Base-by-base conservation (phyloP, 306 rosid species). In the Neltuma alba region DNA sequence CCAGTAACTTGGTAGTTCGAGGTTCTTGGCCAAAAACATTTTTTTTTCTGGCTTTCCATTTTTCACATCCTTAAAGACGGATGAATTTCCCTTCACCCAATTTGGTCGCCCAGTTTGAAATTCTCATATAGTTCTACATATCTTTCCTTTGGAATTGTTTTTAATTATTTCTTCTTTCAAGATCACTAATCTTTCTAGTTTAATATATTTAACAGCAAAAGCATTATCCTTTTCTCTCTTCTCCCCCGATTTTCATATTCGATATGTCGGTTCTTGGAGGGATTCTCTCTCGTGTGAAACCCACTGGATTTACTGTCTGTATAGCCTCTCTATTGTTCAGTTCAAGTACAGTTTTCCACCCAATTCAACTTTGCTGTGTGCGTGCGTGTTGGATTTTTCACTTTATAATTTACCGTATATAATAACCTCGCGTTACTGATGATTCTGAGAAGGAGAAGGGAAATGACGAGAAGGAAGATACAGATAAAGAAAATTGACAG, bases 391-490 rank as follows among this genome's bases (percentile, higher is more conserved):
- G 31, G 7, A 30, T 31, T 34, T 33, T 34, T 34, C 38, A 21
- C 0, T 31, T 0, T 34, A 3, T 64, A 9, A 18, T 64, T 34
- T 20, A 18, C 70, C 34, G 28, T 8, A 16, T 63, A 9, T 64
- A 20, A 34, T n/a, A 20, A 34, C 8, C 30, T 36, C 4, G 5
- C 1, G 30, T 36, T 20, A 1, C 16, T 28, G 47, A 20, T 36
- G 71, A 20, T 67, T 37, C 1, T 34, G 28, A 58, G 36, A 60
- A 5, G 41, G 2, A 16, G 38, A 6, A 28, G 62, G 55, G 44
- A 45, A 55, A 84, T 84, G 87, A 76, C 84, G 5, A 64, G 87
- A 42, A 76, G 69, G 82, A 84, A 80, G 72, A 84, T 84, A 50
- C 72, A 55, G 76, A 84, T 84, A 20, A 76, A 72, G n/a, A 84